Base-by-base conservation (phyloP, 495 filamentous ascomycete species). In the Lindgomyces ingoldianus region DNA sequence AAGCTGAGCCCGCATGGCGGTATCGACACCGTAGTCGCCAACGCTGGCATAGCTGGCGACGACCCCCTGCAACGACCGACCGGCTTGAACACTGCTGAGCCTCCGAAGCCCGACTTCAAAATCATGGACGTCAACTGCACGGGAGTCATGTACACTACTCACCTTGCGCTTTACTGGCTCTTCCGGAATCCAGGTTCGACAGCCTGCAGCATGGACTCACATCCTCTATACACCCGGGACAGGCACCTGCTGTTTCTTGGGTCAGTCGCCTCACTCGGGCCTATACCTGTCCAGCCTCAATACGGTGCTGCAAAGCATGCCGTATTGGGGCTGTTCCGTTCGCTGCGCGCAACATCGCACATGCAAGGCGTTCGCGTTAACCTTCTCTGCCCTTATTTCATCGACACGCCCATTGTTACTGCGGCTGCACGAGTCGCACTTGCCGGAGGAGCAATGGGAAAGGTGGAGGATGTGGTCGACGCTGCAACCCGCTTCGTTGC, bases 231-330 rank as follows among this genome's bases (percentile, higher is more conserved):
- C 29, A 54, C n/a, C 22, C 58, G 69, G 4, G 84, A 87, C 62
- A 70, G 80, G 27, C 79, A 81, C 62, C 59, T 87, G n/a, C 70
- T 75, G 12, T 73, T 89, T 3, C 67, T 87, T 39, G 81, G 83
- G 42, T 84, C 81, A 52, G 75, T 86, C 30, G 84, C 85, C 0
- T 80, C 78, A 18, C 62, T 86, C 11, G 29, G 61, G 0, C 78
- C 79, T 0, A 70, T 84, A 4, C 75, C 81, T 0, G 77, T 76
- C 8, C 61, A 80, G 64, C 74, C 78, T 1, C 77, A 84, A 46
- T 90, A 90, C 69, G 75, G 76, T 14, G 78, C 79, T 8, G 78
- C 83, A 14, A 90, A 90, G 69, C 87, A 89, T 73, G 87, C 76
- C 0, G 77, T 90, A 1, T 75, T 88, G 24, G 87, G 86, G 0